A percentile compares a stretch with the other conserved stretches of the same genome.
Conservation (phyloP, 148 eudicot species). For the Limonium bicolor region DNA sequence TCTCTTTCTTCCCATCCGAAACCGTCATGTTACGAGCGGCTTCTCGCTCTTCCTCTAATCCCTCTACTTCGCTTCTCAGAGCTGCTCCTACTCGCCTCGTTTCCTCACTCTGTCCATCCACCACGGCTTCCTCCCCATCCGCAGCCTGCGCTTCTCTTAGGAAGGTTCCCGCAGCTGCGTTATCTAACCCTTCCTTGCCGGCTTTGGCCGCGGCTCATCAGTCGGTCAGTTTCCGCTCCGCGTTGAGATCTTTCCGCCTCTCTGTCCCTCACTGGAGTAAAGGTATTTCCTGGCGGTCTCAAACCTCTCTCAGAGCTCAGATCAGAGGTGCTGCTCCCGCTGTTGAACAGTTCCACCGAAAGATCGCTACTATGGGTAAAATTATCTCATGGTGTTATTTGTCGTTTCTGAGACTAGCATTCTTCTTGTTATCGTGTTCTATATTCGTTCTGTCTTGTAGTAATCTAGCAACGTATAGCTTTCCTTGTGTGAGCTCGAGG, state of each 20-base stretch:
- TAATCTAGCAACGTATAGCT: too few relatives aligned
- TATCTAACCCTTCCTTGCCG: constrained; percentile 15
- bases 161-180: too few relatives aligned
- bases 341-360: constrained; percentile 48
- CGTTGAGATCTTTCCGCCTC: constrained; percentile 23
- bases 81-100: constrained; percentile 27
- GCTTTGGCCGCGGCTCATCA: constrained; percentile 13
- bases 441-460: too few relatives aligned
- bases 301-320: constrained; percentile 38
- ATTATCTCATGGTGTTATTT: too few relatives aligned
- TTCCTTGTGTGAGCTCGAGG: too few relatives aligned
- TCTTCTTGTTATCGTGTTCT: too few relatives aligned
- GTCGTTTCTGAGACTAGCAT: too few relatives aligned
- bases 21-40: constrained; percentile 10
- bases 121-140: too few relatives aligned
- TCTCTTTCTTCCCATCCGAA: too few relatives aligned
- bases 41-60: constrained; percentile 8
- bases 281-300: constrained; percentile 52
- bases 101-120: constrained; percentile 16
- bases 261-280: constrained; percentile 44
- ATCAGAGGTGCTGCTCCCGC: constrained; percentile 35
- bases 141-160: background rate
- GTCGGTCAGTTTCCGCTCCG: constrained; percentile 20
- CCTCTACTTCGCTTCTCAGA: constrained; percentile 19
- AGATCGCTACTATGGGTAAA: constrained; percentile 75